A percentile compares a stretch with the other conserved stretches of the same genome.
Evolutionary conservation across 2,329 filamentous ascomycete species (phyloP).

Genomic region (Fusarium sambucinum): DNA sequence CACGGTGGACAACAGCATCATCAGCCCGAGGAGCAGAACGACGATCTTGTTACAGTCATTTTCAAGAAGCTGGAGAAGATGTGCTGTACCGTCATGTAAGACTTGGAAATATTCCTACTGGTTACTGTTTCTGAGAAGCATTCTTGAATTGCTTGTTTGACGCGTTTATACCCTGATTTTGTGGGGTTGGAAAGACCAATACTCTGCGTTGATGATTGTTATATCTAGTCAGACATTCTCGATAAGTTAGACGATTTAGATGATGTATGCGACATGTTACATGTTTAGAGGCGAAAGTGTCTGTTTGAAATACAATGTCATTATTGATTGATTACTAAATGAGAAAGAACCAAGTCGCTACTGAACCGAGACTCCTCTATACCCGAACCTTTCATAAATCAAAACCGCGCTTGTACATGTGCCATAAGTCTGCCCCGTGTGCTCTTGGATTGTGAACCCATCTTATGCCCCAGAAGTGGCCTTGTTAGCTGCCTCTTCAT

Average conservation of each 20-base stretch:
- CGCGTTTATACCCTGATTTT: slow-evolving; percentile 21
- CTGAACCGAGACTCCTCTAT: slow-evolving; percentile 1
- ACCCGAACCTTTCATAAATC: neutral
- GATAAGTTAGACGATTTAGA: slow-evolving; percentile 21
- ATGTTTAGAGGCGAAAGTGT: slow-evolving; percentile 19
- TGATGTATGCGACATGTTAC: slow-evolving; percentile 3
- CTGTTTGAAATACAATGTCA: slow-evolving; percentile 26
- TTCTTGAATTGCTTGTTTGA: slow-evolving; percentile 15
- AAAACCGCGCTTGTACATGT: neutral
- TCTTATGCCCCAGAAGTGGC: neutral
- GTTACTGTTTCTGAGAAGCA: slow-evolving; percentile 7
- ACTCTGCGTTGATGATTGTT: neutral
- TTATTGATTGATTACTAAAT: slow-evolving; percentile 15
- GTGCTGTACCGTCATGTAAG: slow-evolving; percentile 82
- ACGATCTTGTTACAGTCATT: slow-evolving; percentile 70
- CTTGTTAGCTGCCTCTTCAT: slow-evolving; percentile 13
- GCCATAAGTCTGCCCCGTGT: neutral
- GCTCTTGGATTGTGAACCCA: neutral
- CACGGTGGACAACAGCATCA: slow-evolving; percentile 59
- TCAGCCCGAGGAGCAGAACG: slow-evolving; percentile 58
- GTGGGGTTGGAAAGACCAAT: slow-evolving; percentile 14
- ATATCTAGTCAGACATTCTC: slow-evolving; percentile 11
- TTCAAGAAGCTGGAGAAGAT: slow-evolving; percentile 73
- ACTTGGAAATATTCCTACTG: slow-evolving; percentile 18
- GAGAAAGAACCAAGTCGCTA: neutral